Evolutionary conservation across 495 filamentous ascomycete species (phyloP).

Genomic region (Acidomyces sp.): DNA sequence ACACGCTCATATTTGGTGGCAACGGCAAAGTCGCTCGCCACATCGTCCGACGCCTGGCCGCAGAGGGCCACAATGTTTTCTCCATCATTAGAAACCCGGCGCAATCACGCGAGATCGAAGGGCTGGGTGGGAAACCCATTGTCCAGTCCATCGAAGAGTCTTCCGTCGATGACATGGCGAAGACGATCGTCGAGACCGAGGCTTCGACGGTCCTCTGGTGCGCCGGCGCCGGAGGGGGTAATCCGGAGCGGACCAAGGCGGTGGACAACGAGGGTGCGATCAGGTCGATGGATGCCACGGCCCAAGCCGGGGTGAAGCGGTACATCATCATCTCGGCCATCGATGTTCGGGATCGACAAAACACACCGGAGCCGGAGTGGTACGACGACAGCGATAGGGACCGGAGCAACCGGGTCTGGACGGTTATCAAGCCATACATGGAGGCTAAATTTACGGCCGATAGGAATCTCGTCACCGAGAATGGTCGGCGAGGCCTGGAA

Average conservation of each 20-base stretch:
- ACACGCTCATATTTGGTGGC: constrained; percentile 28
- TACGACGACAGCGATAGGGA: constrained; percentile 24
- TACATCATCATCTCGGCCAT: constrained; percentile 27
- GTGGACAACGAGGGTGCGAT: constrained; percentile 29
- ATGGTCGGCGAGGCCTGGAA: constrained; percentile 21
- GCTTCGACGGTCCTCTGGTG: constrained; percentile 23
- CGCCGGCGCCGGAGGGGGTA: constrained; percentile 26
- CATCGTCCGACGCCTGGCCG: constrained; percentile 23
- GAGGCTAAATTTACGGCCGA: constrained; percentile 27
- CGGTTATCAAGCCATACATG: constrained; percentile 22
- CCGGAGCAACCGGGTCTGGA: constrained; percentile 21
- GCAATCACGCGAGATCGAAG: constrained; percentile 20
- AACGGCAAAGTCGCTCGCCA: constrained; percentile 28
- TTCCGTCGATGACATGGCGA: constrained; percentile 21
- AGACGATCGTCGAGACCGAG: constrained; percentile 15
- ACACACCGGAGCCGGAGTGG: constrained; percentile 24
- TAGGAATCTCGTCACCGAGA: constrained; percentile 23
- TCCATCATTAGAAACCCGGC: constrained; percentile 26
- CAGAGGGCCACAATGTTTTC: constrained; percentile 23
- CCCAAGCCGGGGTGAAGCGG: constrained; percentile 24
- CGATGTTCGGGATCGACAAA: constrained; percentile 25
- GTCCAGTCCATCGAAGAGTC: constrained; percentile 27
- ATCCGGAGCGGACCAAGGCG: constrained; percentile 21
- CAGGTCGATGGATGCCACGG: constrained; percentile 25
- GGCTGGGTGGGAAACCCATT: constrained; percentile 26